These are phyloP conservation scores for Tricholoma furcatifolium DNA, from an alignment of 768 basidiomycete species.

Conservation along the genomic window DNA sequence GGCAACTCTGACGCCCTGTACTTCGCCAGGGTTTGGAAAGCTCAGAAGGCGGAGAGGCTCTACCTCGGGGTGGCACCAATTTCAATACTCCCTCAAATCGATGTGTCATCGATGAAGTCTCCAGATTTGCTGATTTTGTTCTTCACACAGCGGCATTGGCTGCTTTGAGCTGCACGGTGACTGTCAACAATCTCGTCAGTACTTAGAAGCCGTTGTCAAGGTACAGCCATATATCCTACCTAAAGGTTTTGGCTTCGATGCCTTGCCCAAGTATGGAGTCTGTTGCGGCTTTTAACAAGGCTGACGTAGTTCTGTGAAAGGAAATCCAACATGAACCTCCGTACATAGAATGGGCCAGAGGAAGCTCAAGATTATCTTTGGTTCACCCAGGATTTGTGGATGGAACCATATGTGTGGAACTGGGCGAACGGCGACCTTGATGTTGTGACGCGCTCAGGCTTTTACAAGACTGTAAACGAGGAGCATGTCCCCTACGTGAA, in stretches of 20 bases:
- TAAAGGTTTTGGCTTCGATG: constrained; percentile 37
- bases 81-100: neutral
- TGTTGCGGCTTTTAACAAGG: too few species aligned
- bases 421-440: constrained; percentile 38
- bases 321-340: constrained; percentile 26
- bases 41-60: constrained; percentile 22
- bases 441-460: constrained; percentile 29
- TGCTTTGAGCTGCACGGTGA: constrained; percentile 40
- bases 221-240: constrained; percentile 33
- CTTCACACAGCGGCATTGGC: constrained; percentile 42
- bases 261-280: constrained; percentile 21
- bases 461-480: constrained; percentile 32
- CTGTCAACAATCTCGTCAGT: constrained; percentile 35
- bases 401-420: constrained; percentile 37
- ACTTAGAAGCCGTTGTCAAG: constrained; percentile 33
- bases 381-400: constrained; percentile 44
- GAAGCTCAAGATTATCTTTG: constrained; percentile 48
- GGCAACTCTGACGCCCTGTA: constrained; percentile 35
- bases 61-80: neutral
- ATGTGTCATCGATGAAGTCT: neutral
- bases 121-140: constrained; percentile 15
- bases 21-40: constrained; percentile 33
- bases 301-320: neutral
- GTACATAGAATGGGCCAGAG: constrained; percentile 34
- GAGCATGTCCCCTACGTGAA: constrained; percentile 30